Base-by-base conservation (phyloP, 177 flowering plant genomes). In the Telopea speciosissima region DNA sequence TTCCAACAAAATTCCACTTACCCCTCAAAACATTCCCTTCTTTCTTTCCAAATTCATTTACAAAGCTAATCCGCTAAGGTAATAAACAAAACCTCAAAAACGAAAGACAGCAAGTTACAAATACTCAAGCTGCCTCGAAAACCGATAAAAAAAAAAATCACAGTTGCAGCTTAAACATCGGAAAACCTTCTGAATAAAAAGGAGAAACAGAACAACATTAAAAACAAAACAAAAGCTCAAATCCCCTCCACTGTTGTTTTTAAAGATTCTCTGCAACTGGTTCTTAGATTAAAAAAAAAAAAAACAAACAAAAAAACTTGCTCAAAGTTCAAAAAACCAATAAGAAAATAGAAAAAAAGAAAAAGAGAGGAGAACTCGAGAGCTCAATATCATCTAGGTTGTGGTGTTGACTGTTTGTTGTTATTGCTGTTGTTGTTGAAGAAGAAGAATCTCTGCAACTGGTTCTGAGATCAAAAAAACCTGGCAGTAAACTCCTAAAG, bases 121-220 rank as follows among this genome's bases (percentile, higher is more conserved):
- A 49, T 21, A 31, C 61, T 5, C 24, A 19, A 58, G 23, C 61
- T 58, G 22, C 61, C 61, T 58, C 61, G 24, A n/a, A 69, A 49
- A 33, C 66, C 40, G 44, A 77, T 0, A 24, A 67, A 66, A 68
- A 62, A 66, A 63, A 74, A 70, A 77, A 77, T 73, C 75, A 76
- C 72, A 65, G 65, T 60, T 61, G 24, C 42, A 45, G 65, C 70
- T 28, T 4, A 28, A 28, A 28, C 31, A 28, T 28, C 31, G 31
- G 3, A 28, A 28, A 4, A 28, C 2, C 31, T 28, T 28, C 0
- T 2, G 31, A 28, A 28, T 28, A 28, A 28, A 28, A 28, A 28
- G 31, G 2, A 69, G 1, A 49, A 19, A 21, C 14, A 13, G 8
- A 31, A 25, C n/a, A 45, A 5, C n/a, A 61, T 49, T 14, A 24